phyloP scores from a whole-genome alignment of 176 grass and related monocot species.

The Oryza meridionalis region DNA sequence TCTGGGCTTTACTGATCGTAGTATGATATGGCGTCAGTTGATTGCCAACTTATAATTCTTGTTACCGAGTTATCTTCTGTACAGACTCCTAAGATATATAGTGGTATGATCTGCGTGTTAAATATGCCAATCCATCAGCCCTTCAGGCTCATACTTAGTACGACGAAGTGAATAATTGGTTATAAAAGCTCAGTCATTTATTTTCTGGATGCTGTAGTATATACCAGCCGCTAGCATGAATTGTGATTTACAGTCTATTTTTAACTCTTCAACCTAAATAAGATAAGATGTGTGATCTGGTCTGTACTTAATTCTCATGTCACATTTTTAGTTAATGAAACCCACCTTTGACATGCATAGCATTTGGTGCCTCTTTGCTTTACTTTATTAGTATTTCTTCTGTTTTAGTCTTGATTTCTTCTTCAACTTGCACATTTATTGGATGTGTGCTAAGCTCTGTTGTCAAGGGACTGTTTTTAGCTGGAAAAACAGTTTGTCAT shows the following conservation, averaged over 20 bases:
- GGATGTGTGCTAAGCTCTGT: not conserved
- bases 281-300: not conserved
- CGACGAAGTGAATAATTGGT: not conserved
- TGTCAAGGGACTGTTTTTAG: conserved; percentile 9
- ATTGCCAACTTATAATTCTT: not conserved
- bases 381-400: not conserved
- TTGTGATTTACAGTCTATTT: not conserved
- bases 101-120: not conserved
- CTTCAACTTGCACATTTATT: not conserved
- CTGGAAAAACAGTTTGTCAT: not conserved
- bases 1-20: conserved; percentile 4
- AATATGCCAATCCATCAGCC: not conserved
- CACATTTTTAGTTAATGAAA: not conserved
- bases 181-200: not conserved
- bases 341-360: not conserved
- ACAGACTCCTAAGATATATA: not conserved
- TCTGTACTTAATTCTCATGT: no score
- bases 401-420: not conserved
- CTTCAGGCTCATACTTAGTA: not conserved
- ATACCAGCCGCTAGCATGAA: not conserved
- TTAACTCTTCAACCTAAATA: not conserved
- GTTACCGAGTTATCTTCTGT: not conserved
- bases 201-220: not conserved
- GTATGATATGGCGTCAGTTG: not conserved
- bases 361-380: not conserved